Percentiles rank a stretch among this genome's conserved stretches.
Conservation (phyloP, 345 rosid species). For the Turnera subulata region DNA sequence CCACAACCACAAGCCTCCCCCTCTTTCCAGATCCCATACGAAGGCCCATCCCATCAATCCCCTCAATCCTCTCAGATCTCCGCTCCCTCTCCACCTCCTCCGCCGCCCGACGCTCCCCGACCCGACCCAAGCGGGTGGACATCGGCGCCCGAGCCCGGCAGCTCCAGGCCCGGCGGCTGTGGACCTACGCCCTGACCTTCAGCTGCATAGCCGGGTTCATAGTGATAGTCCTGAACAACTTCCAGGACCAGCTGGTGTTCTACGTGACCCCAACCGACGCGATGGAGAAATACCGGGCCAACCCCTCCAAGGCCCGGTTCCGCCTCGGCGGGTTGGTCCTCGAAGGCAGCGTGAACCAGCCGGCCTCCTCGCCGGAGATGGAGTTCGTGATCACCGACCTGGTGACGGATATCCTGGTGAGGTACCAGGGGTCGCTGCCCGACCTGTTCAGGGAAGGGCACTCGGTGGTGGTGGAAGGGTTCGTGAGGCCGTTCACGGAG, state of each 20-base stretch:
- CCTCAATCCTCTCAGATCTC: slow-evolving; percentile 19
- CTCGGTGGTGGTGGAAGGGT: slow-evolving; percentile 91
- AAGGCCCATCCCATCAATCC: slow-evolving; percentile 7
- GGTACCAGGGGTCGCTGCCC: slow-evolving; percentile 75
- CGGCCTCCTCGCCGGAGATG: slow-evolving; percentile 64
- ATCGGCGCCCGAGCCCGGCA: slow-evolving; percentile 84
- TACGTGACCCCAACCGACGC: slow-evolving; percentile 86
- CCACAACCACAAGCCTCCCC: slow-evolving; percentile 20
- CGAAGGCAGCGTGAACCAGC: slow-evolving; percentile 86
- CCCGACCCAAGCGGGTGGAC: slow-evolving; percentile 58
- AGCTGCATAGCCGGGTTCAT: slow-evolving; percentile 86
- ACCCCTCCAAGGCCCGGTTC: slow-evolving; percentile 64
- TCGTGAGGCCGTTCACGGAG: slow-evolving; percentile 64
- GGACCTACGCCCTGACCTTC: slow-evolving; percentile 88
- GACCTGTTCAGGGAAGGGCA: slow-evolving; percentile 95
- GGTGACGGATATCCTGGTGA: slow-evolving; percentile 73
- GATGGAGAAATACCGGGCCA: slow-evolving; percentile 62
- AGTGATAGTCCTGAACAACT: slow-evolving; percentile 72
- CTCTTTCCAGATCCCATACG: slow-evolving; percentile 21
- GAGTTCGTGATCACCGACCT: slow-evolving; percentile 90
- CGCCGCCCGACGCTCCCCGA: slow-evolving; percentile 46
- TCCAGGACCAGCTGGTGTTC: slow-evolving; percentile 85
- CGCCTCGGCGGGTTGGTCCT: slow-evolving; percentile 88
- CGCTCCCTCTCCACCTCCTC: slow-evolving; percentile 54
- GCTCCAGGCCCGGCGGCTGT: slow-evolving; percentile 83